Conservation (phyloP, 441 rosid species). For the Daphne laureola region DNA sequence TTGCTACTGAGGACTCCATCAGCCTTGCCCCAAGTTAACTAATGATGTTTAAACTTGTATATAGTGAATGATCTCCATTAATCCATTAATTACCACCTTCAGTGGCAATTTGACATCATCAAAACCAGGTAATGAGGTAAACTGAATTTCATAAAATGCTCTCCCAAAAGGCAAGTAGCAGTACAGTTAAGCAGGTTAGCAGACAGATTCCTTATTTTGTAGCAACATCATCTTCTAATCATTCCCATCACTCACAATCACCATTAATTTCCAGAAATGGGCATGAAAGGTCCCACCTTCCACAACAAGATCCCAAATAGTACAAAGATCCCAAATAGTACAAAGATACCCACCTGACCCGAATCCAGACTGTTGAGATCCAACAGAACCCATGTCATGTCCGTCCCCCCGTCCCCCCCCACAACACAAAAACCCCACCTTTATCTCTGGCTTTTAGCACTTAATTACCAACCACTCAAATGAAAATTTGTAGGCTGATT, state of each 20-base stretch:
- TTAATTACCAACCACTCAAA: conserved; percentile 5
- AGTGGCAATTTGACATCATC: conserved; percentile 16
- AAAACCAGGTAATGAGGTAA: conserved; percentile 13
- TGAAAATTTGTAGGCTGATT: background rate
- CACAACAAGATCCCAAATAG: conserved; percentile 12
- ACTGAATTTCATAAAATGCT: conserved; percentile 11
- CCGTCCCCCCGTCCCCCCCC: too few relatives aligned
- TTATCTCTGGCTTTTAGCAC: conserved; percentile 5
- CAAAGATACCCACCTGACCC: conserved; percentile 12
- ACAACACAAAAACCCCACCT: background rate
- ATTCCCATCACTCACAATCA: conserved; percentile 13
- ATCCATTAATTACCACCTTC: conserved; percentile 10
- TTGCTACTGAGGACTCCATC: too few relatives aligned
- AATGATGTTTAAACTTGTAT: too few relatives aligned
- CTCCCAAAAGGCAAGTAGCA: conserved; percentile 19
- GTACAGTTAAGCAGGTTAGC: conserved; percentile 16
- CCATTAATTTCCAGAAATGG: conserved; percentile 34
- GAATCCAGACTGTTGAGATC: conserved; percentile 14
- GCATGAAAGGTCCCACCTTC: conserved; percentile 39
- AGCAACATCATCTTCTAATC: conserved; percentile 25
- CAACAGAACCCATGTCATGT: conserved; percentile 15
- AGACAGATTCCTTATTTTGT: conserved; percentile 28
- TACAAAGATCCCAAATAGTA: conserved; percentile 10
- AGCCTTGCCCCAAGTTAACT: too few relatives aligned
- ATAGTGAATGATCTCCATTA: too few relatives aligned